Conservation (phyloP, 768 basidiomycete genomes). For the Tulasnella sp. region DNA sequence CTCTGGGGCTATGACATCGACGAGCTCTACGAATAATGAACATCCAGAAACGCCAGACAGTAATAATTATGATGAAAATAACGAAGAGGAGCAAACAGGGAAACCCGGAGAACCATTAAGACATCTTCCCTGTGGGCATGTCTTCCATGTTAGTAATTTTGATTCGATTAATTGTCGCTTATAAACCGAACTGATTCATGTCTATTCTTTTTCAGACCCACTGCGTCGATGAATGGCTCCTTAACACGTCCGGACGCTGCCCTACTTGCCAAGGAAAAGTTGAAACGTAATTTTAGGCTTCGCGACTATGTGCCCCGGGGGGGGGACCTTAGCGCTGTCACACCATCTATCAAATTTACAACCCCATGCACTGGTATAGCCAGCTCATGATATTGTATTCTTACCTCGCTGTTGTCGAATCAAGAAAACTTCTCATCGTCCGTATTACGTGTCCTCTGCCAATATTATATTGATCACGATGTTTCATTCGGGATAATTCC, state of each 20-base stretch:
- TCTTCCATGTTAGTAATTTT: conserved; percentile 74
- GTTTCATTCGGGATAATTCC: no score
- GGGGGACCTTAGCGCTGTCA: no score
- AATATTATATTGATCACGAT: no score
- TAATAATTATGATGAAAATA: conserved; percentile 21
- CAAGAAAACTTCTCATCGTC: no score
- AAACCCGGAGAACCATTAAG: conserved; percentile 50
- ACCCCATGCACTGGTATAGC: no score
- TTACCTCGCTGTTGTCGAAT: no score
- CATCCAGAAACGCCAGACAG: conserved; percentile 16
- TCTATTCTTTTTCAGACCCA: conserved; percentile 43
- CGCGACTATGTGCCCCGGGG: no score
- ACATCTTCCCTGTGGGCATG: conserved; percentile 67
- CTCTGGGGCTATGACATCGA: conserved; percentile 24
- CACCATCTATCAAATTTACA: no score
- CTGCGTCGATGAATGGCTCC: conserved; percentile 83
- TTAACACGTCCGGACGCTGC: conserved; percentile 72
- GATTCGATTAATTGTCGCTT: neutral
- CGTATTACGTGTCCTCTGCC: no score
- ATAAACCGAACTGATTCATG: conserved; percentile 15
- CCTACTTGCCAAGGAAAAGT: conserved; percentile 74
- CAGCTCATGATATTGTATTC: no score
- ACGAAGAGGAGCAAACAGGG: conserved; percentile 25
- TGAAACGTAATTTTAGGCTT: no score
- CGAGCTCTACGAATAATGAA: conserved; percentile 25